These are phyloP conservation scores for Paraurostyla sp. DNA, from an alignment of 73 alveolate species.

Conservation along the genomic window DNA sequence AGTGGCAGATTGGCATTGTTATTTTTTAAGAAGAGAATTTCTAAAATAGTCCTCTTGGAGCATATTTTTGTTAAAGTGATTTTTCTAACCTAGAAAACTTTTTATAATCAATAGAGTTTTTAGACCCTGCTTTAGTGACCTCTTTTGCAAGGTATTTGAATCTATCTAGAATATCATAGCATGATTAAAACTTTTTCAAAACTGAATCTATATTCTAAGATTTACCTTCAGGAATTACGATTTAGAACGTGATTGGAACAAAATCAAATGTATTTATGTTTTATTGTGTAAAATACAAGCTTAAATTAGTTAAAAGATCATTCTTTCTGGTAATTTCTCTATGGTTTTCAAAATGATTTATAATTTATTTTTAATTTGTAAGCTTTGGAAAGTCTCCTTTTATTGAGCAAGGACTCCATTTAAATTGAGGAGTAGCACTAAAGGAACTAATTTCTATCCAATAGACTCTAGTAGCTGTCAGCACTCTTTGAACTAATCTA, in stretches of 20 bases:
- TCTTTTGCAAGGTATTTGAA: not conserved
- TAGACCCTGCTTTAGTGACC: not conserved
- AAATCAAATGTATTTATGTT: conserved; percentile 85
- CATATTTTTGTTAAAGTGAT: not conserved
- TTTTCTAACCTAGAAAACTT: not conserved
- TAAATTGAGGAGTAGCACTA: conserved; percentile 1
- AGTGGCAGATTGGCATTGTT: conserved; percentile 54
- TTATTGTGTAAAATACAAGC: conserved; percentile 74
- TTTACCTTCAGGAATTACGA: conserved; percentile 58
- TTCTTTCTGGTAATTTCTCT: conserved; percentile 81
- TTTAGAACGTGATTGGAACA: conserved; percentile 93
- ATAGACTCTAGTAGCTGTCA: too few species aligned
- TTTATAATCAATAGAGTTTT: not conserved
- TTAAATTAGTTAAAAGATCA: conserved; percentile 83
- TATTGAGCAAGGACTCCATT: conserved; percentile 61
- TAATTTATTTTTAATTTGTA: not conserved
- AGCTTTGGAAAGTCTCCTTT: conserved; percentile 41
- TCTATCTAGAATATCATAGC: conserved; percentile 36
- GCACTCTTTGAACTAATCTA: conserved; percentile 13
- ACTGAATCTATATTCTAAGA: conserved; percentile 59
- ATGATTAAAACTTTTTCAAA: conserved; percentile 48
- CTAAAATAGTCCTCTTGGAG: not conserved
- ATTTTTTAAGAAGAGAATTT: not conserved
- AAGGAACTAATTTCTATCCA: conserved; percentile 24
- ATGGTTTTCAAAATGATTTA: conserved; percentile 84